Conservation (phyloP, 345 rosid species). For the Sisymbrium altissimum region DNA sequence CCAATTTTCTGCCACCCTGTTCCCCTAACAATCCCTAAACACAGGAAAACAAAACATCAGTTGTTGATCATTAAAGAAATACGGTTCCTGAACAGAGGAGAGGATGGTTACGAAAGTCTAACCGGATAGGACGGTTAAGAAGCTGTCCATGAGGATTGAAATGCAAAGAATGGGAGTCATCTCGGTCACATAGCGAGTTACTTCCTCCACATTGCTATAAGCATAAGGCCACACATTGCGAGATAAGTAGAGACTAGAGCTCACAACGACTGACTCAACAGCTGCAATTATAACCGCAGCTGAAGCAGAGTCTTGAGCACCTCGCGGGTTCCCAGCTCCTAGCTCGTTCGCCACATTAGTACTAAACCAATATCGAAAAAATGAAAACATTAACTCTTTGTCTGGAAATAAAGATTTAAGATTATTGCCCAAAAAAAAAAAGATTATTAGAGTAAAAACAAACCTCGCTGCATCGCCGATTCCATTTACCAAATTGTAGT, state of each 20-base stretch:
- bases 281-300: constrained; percentile 33
- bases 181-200: constrained; percentile 15
- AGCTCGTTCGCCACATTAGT: constrained; percentile 38
- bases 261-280: constrained; percentile 32
- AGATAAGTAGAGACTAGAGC: constrained; percentile 25
- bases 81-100: not conserved
- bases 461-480: constrained; percentile 37
- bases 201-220: constrained; percentile 34
- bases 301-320: constrained; percentile 28
- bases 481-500: constrained; percentile 33
- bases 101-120: constrained; percentile 1
- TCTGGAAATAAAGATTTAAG: not conserved
- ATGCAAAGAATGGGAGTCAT: constrained; percentile 38
- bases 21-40: constrained; percentile 64
- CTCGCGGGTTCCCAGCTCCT: constrained; percentile 35
- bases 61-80: not conserved
- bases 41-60: not conserved
- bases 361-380: constrained; percentile 11
- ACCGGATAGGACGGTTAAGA: constrained; percentile 28
- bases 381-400: not conserved
- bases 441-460: not conserved
- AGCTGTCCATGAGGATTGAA: constrained; percentile 35
- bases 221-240: constrained; percentile 37
- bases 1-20: constrained; percentile 66
- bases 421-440: too few species aligned